These are phyloP conservation scores for Heliosperma pusillum DNA, from an alignment of 148 eudicot species.

Conservation along the genomic window DNA sequence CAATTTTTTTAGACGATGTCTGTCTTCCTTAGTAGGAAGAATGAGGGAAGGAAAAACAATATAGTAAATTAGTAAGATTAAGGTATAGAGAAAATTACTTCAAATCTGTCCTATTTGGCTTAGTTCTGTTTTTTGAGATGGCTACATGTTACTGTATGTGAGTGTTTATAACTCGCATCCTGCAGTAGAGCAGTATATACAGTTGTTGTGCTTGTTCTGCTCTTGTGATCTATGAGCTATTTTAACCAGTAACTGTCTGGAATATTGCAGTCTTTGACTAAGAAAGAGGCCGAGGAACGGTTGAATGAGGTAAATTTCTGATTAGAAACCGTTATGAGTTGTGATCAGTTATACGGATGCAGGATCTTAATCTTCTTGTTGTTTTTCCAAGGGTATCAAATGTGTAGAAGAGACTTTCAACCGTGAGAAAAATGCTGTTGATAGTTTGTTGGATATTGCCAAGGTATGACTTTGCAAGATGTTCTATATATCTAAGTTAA, in stretches of 20 bases:
- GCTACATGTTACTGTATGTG: not conserved
- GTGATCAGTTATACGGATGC: not conserved
- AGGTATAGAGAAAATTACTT: not conserved
- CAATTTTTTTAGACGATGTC: not conserved
- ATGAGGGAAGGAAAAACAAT: not conserved
- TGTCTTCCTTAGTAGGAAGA: not conserved
- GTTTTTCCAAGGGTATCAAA: conserved; percentile 58
- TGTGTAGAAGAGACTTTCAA: conserved; percentile 61
- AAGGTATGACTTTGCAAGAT: conserved; percentile 51
- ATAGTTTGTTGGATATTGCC: conserved; percentile 73
- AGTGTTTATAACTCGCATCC: not conserved
- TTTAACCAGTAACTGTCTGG: not conserved
- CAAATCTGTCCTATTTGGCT: not conserved
- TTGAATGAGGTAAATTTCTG: conserved; percentile 57
- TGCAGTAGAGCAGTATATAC: not conserved
- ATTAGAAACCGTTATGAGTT: conserved; percentile 1
- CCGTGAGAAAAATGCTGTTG: conserved; percentile 67
- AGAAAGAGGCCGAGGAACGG: conserved; percentile 93
- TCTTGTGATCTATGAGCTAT: conserved; percentile 2
- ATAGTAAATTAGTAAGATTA: not conserved
- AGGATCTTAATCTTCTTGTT: conserved; percentile 17
- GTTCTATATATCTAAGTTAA: not conserved
- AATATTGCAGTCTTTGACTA: conserved; percentile 63
- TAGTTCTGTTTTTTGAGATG: not conserved
- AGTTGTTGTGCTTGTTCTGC: not conserved